phyloP scores from a whole-genome alignment of 1,284 basidiomycete genomes.

The Coniferiporia weirii region DNA sequence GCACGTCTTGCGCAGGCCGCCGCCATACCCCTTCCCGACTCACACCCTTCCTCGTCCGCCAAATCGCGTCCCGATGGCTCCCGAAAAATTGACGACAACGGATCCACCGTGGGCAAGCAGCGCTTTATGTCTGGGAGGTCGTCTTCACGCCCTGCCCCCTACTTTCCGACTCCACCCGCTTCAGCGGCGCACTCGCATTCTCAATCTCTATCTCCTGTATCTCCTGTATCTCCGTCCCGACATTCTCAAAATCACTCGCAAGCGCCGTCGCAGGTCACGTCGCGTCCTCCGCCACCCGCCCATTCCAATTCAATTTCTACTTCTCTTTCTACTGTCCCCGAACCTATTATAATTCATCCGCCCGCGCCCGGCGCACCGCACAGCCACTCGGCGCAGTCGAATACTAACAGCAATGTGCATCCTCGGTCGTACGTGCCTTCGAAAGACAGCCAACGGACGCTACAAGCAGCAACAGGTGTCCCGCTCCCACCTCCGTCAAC shows the following conservation, averaged over 20 bases:
- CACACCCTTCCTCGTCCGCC: conserved; percentile 7
- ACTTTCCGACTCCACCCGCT: not conserved
- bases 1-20: conserved; percentile 5
- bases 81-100: not conserved
- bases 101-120: not conserved
- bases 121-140: not conserved
- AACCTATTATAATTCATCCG: conserved; percentile 14
- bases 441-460: not conserved
- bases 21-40: conserved; percentile 8
- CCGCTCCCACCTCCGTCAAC: conserved; percentile 6
- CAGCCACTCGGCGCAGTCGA: not conserved
- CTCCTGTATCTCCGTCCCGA: not conserved
- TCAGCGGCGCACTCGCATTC: not conserved
- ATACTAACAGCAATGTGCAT: not conserved
- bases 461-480: not conserved
- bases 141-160: not conserved
- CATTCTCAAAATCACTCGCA: not conserved
- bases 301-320: not conserved
- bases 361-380: not conserved
- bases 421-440: not conserved
- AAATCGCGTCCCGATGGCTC: not conserved
- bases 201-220: not conserved
- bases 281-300: not conserved
- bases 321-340: not conserved
- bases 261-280: not conserved